Evolutionary conservation across 306 rosid genomes (phyloP), one percentile per base, ranked within the genome.

Genomic region (Leucaena leucocephala): DNA sequence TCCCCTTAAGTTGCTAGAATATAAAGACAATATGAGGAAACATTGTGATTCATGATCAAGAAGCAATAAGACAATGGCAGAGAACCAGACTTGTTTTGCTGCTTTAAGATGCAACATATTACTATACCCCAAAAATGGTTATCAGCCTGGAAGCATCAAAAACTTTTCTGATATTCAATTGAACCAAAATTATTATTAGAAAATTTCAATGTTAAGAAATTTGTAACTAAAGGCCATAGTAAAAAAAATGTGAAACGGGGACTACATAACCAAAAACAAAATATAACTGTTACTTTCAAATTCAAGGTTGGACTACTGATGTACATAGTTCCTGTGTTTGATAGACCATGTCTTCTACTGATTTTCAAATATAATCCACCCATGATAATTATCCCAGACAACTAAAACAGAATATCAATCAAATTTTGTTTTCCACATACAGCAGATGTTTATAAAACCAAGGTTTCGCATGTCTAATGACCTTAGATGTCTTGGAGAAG

Each of bases 141-240:
- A 68, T 68, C 72, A n/a, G 17, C 72, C 44, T n/a, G 22, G 7
- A 66, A 8, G 34, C 48, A 66, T 66, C 49, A 34, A 66, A 66
- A 22, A 11, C 7, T 21, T 22, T 42, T 52, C 17, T 16, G 33
- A 14, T 36, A 17, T 66, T 11, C 45, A 40, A 67, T 19, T 40
- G 50, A 44, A 68, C 73, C 73, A 68, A 19, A 19, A 4, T 3
- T 69, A 44, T 69, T 8, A 67, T 21, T 39, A 19, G 50, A 67
- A 3, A 40, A 40, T 10, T 42, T 44, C 1, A 17, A 2, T 67
- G 17, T 8, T 17, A 66, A 8, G 22, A 63, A 15, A 6, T 63
- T 63, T 63, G 22, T 13, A 35, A 63, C n/a, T 63, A 44, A 63
- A 63, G 21, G 21, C 9, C 2, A 64, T 16, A 14, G 4, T 14